Evolutionary conservation across 192 early-diverging fungal species (phyloP), one percentile per base, ranked within the genome.

Genomic region (Mortierella alpina): DNA sequence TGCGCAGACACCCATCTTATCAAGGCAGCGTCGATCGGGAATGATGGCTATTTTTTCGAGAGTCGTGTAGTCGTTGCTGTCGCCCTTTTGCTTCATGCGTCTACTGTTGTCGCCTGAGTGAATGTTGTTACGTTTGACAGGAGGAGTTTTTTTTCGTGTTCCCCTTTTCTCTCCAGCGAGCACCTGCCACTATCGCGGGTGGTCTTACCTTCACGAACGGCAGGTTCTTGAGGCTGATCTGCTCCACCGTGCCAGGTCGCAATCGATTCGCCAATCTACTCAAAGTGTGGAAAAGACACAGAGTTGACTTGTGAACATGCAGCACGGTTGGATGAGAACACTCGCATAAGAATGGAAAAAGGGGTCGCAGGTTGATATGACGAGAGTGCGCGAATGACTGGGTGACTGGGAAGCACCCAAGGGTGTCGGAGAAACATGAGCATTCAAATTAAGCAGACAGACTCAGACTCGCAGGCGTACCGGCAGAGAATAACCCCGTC

Each of bases 401-500:
- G 64, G 39, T 39, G 55, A 59, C 9, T 17, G 11, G 64, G 39
- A 3, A 31, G 31, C 31, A 3, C 31, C 31, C 31, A 31, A 31
- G 31, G 31, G 31, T 31, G 31, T 31, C 31, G 31, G 31, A 31
- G 31, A 31, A 31, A 31, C 31, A 31, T 31, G 31, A 2, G 31
- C 31, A 31, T 31, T 31, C 6, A 63, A 44, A 40, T 41, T 44
- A 47, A 17, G 22, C 47, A 12, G 61, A 8, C 64, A 20, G 39
- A 15, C 60, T 85, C 82, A 59, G 22, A 51, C 57, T 20, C 15
- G 5, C 57, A 61, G 54, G 68, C 64, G 6, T 86, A 92, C 90
- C 85, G 87, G 86, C 95, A 96, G 47, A 96, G 86, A 6, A 95
- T 71, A 6, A 94, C 91, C 42, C 93, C 95, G 65, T 94, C 92